Base-by-base conservation (phyloP, 2,329 filamentous ascomycete species). In the Xenosphaeropsis pyriputrescens region DNA sequence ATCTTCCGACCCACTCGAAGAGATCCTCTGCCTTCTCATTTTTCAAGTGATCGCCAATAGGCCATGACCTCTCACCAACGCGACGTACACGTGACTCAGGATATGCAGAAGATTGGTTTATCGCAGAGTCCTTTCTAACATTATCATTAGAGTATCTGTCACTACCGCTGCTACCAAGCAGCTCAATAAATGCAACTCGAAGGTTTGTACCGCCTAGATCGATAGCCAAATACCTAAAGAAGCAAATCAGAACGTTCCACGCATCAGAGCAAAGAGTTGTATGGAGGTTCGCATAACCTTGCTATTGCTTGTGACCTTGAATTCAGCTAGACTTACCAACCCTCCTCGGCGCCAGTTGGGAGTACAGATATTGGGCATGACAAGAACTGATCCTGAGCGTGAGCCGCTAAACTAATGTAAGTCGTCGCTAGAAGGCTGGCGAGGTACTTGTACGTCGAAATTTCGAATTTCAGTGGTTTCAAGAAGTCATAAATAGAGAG, bases 1-100 rank as follows among this genome's bases (percentile, higher is more conserved):
- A 82, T 47, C 71, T 64, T 18, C 83, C 84, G 46, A 91, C 84
- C 83, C 83, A 91, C n/a, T 68, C 59, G 55, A 91, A 91, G 2
- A 89, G 62, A 40, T 77, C 75, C 40, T 85, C 75, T 1, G 79
- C 74, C 44, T 86, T 78, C 47, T 85, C 75, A 55, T 71, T 73
- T 52, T 85, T 85, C 44, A 86, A 58, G 39, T 79, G 72, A 32
- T 85, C 74, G 35, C 70, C 70, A 47, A 88, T 88, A 6, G 79
- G 72, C 80, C 81, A 86, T 38, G 72, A 72, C 45, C 68, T 77
- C 53, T 86, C 82, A 26, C 22, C 22, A 39, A 84, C 58, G 5
- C 71, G 68, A 34, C 76, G 41, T 26, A 49, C 50, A 45, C 34
- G 39, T 39, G 39, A 47, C n/a, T 31, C 22, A 11, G 17, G 18